Percentiles rank a stretch among this genome's conserved stretches.
phyloP scores from a whole-genome alignment of 2,329 filamentous ascomycete genomes.

The Saccharata proteae region DNA sequence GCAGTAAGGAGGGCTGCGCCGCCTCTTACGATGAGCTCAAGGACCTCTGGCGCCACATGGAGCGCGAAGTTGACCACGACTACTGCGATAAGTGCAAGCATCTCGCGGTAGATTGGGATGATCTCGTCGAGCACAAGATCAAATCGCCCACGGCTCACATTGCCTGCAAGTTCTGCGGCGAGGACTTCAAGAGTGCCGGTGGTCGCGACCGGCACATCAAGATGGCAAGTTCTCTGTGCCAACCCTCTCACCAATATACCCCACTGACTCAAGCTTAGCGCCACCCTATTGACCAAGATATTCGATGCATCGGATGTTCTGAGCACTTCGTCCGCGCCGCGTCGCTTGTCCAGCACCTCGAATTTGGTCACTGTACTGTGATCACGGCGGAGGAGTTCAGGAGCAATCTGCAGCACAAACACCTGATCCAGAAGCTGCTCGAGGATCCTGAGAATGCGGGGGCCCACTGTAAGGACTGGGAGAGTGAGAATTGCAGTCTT shows the following conservation, averaged over 20 bases:
- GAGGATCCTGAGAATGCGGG: conserved; percentile 10
- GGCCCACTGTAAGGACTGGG: conserved; percentile 10
- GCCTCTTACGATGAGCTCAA: conserved; percentile 32
- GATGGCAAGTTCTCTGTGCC: conserved; percentile 25
- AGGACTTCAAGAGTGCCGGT: conserved; percentile 41
- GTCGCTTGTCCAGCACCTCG: conserved; percentile 42
- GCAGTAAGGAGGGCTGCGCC: conserved; percentile 35
- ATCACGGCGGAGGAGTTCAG: conserved; percentile 34
- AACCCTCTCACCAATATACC: neutral
- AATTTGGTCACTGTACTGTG: conserved; percentile 36
- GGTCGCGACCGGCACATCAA: conserved; percentile 42
- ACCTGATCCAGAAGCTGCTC: conserved; percentile 29
- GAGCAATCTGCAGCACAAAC: conserved; percentile 38
- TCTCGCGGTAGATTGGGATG: conserved; percentile 34
- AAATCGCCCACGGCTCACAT: conserved; percentile 31
- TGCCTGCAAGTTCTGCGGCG: conserved; percentile 44
- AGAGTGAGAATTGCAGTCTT: too few relatives aligned
- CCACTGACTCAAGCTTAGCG: conserved; percentile 20
- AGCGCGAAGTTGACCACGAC: conserved; percentile 28
- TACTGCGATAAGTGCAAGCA: conserved; percentile 35
- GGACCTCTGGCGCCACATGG: conserved; percentile 42
- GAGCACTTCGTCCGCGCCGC: conserved; percentile 35
- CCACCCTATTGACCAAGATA: conserved; percentile 37
- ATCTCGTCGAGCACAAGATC: conserved; percentile 36
- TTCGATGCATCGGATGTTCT: conserved; percentile 42